Evolutionary conservation across 768 basidiomycete species (phyloP).

Genomic region (Phlebiopsis flavidoalba): DNA sequence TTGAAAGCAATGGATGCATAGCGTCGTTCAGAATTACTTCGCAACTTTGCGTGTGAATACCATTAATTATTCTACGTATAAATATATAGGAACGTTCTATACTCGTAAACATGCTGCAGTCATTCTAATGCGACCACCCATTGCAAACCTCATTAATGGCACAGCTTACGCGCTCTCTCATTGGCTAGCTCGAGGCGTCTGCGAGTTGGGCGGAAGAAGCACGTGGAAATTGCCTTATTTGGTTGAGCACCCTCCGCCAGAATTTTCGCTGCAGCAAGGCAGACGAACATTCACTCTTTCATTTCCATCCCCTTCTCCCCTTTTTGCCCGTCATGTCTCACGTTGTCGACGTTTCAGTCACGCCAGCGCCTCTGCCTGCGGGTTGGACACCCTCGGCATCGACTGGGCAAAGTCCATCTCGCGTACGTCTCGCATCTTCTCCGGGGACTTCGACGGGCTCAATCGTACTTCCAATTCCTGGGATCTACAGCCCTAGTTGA

Average conservation of each 20-base stretch:
- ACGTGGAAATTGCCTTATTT: background rate
- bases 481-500: slow-evolving; percentile 32
- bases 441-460: slow-evolving; percentile 6
- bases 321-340: slow-evolving; percentile 19
- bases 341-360: slow-evolving; percentile 32
- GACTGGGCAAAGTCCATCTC: slow-evolving; percentile 30
- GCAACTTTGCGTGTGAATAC: too few relatives aligned
- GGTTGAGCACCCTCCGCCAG: background rate
- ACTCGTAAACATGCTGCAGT: background rate
- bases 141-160: too few relatives aligned
- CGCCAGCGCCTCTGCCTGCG: slow-evolving; percentile 38
- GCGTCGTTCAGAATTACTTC: background rate
- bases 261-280: background rate
- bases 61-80: background rate
- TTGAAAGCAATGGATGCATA: background rate
- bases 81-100: background rate
- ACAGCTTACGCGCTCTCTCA: too few relatives aligned
- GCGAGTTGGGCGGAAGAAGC: background rate
- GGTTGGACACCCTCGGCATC: slow-evolving; percentile 38
- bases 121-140: background rate
- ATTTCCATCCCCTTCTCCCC: background rate
- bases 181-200: background rate
- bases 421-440: slow-evolving; percentile 19
- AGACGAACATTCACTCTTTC: background rate
- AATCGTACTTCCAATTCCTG: slow-evolving; percentile 12